Conservation (phyloP, 352 stramenopile genomes). For the Lagenidium sp. region DNA sequence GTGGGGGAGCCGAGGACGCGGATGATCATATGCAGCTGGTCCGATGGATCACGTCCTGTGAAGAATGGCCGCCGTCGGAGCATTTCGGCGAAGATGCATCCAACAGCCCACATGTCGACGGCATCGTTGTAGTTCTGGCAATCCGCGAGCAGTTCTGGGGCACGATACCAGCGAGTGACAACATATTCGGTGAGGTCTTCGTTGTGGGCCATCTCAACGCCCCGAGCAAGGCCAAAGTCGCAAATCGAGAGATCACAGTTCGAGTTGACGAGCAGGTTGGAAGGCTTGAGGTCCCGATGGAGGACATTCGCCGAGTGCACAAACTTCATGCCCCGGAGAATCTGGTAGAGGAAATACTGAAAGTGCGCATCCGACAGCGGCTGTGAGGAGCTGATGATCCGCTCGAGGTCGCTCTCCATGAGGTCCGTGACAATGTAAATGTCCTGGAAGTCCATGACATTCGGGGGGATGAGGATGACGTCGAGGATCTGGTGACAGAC, state of each 20-base stretch:
- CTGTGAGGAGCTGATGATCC: slow-evolving; percentile 46
- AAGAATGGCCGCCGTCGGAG: slow-evolving; percentile 92
- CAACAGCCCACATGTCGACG: slow-evolving; percentile 95
- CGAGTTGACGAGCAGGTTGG: slow-evolving; percentile 34
- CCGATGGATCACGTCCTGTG: slow-evolving; percentile 67
- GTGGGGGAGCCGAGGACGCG: slow-evolving; percentile 91
- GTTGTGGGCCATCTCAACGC: slow-evolving; percentile 52
- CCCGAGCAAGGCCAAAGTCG: slow-evolving; percentile 59
- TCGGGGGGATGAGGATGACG: slow-evolving; percentile 71
- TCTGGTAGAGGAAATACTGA: slow-evolving; percentile 50
- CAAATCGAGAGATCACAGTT: slow-evolving; percentile 40
- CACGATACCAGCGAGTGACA: slow-evolving; percentile 77
- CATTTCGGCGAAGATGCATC: slow-evolving; percentile 99
- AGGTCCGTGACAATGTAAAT: slow-evolving; percentile 74
- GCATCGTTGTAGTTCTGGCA: slow-evolving; percentile 96
- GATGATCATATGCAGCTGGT: slow-evolving; percentile 84
- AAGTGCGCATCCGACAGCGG: slow-evolving; percentile 33
- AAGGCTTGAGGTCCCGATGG: slow-evolving; percentile 29
- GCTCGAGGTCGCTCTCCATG: slow-evolving; percentile 58
- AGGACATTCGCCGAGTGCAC: slow-evolving; percentile 88
- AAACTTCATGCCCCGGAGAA: slow-evolving; percentile 87
- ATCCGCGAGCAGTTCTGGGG: slow-evolving; percentile 74
- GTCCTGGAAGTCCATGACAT: slow-evolving; percentile 82
- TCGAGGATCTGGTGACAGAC: slow-evolving; percentile 51
- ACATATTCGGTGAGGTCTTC: slow-evolving; percentile 63